phyloP scores from a whole-genome alignment of 2,329 filamentous ascomycete species.

The Talaromyces pinophilus region DNA sequence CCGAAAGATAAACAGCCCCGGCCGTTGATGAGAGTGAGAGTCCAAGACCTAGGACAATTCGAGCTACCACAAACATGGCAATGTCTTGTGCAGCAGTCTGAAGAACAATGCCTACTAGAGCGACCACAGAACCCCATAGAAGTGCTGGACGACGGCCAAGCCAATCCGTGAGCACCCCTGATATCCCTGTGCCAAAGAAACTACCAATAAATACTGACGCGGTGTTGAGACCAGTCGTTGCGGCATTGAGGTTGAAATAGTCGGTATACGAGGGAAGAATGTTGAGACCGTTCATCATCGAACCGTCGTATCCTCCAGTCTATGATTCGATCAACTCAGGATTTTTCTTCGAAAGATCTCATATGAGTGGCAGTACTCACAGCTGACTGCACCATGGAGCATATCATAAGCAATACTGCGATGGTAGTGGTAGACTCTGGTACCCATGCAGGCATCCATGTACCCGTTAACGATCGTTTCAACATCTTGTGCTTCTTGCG shows the following conservation, averaged over 20 bases:
- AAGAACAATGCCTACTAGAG: constrained; percentile 66
- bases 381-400: constrained; percentile 49
- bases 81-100: constrained; percentile 62
- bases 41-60: constrained; percentile 72
- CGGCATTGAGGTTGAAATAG: constrained; percentile 58
- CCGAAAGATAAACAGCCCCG: constrained; percentile 52
- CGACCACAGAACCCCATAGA: constrained; percentile 69
- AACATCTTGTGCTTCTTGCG: constrained; percentile 33
- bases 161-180: constrained; percentile 73
- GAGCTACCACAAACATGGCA: constrained; percentile 68
- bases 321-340: constrained; percentile 19
- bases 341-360: neutral
- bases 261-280: constrained; percentile 59
- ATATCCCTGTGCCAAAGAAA: constrained; percentile 76
- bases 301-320: constrained; percentile 47
- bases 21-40: constrained; percentile 46
- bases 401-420: constrained; percentile 46
- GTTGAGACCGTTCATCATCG: constrained; percentile 59
- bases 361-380: constrained; percentile 30
- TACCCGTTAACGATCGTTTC: constrained; percentile 43
- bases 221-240: constrained; percentile 58
- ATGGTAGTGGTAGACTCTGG: constrained; percentile 40
- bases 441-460: constrained; percentile 52
- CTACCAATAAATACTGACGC: constrained; percentile 68
- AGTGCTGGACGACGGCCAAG: constrained; percentile 67